A percentile compares a stretch with the other conserved stretches of the same genome.
Evolutionary conservation across 768 basidiomycete genomes (phyloP).

Genomic region (Pleurotus salmoneostramineus): DNA sequence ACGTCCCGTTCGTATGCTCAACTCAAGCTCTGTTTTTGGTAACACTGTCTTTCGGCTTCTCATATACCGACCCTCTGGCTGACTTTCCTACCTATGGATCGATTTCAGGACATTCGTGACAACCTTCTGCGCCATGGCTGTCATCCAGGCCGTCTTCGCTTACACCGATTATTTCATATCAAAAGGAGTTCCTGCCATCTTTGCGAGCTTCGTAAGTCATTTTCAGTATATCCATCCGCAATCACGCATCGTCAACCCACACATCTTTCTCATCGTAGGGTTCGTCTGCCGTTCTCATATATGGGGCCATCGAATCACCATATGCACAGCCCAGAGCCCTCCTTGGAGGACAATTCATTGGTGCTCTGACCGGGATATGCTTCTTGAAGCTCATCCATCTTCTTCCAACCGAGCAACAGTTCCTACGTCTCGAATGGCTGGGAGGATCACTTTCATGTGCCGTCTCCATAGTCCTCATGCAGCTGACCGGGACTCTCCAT

Average conservation of each 20-base stretch:
- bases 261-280: constrained; percentile 28
- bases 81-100: background rate
- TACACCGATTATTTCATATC: constrained; percentile 39
- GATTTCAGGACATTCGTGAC: constrained; percentile 30
- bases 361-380: constrained; percentile 43
- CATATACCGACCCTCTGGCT: background rate
- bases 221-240: background rate
- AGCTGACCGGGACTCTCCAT: constrained; percentile 47
- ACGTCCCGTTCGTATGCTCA: background rate
- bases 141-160: constrained; percentile 49
- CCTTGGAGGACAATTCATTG: constrained; percentile 48
- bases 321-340: constrained; percentile 50
- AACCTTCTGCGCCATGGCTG: constrained; percentile 44
- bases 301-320: constrained; percentile 48
- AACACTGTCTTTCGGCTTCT: background rate
- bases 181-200: constrained; percentile 39
- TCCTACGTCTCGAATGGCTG: constrained; percentile 44
- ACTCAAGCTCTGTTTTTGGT: background rate
- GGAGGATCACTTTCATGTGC: constrained; percentile 43
- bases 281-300: constrained; percentile 51
- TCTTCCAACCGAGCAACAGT: constrained; percentile 36
- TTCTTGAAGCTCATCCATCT: constrained; percentile 49
- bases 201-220: constrained; percentile 42
- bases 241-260: background rate
- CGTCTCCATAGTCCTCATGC: constrained; percentile 42